Evolutionary conservation across 495 filamentous ascomycete species (phyloP).

Genomic region (Aspergillus ellipticus): DNA sequence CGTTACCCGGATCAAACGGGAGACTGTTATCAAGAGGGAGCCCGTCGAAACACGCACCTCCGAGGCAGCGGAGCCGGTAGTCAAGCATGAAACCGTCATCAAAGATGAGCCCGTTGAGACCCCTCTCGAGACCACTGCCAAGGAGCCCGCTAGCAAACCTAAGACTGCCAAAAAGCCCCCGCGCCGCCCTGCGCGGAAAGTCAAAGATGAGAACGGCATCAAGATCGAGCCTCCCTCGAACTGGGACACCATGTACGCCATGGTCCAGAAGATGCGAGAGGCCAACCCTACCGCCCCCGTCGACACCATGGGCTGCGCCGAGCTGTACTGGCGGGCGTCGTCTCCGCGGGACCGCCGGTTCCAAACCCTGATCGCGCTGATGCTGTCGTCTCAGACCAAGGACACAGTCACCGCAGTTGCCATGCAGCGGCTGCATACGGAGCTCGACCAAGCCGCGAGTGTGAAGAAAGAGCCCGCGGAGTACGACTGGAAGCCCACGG

Average conservation of each 20-base stretch:
- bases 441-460: constrained; percentile 43
- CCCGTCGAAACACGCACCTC: constrained; percentile 21
- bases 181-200: constrained; percentile 63
- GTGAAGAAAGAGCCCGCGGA: constrained; percentile 17
- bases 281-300: constrained; percentile 75
- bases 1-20: background rate
- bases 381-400: constrained; percentile 97
- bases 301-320: constrained; percentile 96
- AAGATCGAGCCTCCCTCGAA: constrained; percentile 65
- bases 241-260: constrained; percentile 81
- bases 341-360: constrained; percentile 65
- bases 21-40: constrained; percentile 12
- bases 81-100: background rate
- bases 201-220: constrained; percentile 52
- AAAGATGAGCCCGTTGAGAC: constrained; percentile 6
- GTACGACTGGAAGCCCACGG: constrained; percentile 17
- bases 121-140: background rate
- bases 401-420: constrained; percentile 88
- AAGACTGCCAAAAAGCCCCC: constrained; percentile 43
- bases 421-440: constrained; percentile 72
- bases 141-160: constrained; percentile 26
- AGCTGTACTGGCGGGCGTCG: constrained; percentile 50
- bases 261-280: constrained; percentile 74
- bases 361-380: constrained; percentile 86
- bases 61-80: background rate